These are phyloP conservation scores for Agrocybe praecox DNA, from an alignment of 768 basidiomycete genomes.

Conservation along the genomic window DNA sequence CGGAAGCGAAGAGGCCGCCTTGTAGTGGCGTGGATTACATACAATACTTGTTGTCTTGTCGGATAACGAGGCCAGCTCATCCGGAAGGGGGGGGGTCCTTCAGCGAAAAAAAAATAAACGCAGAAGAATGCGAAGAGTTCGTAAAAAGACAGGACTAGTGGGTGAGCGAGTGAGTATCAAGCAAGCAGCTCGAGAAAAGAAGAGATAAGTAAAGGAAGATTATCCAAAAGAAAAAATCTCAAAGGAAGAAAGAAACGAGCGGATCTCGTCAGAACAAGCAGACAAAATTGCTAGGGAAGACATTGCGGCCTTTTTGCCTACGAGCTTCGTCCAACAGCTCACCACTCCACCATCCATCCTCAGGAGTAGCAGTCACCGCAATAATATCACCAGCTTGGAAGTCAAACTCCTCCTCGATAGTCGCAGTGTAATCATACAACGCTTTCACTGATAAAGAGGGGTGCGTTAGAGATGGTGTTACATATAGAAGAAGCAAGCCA, in stretches of 20 bases:
- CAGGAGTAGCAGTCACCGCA: constrained; percentile 90
- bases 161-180: too few species aligned
- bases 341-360: constrained; percentile 98
- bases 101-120: not conserved
- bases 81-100: not conserved
- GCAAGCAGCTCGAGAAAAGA: not conserved
- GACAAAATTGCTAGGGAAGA: constrained; percentile 91
- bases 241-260: not conserved
- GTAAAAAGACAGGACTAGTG: not conserved
- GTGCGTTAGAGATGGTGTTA: constrained; percentile 1
- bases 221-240: not conserved
- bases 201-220: not conserved
- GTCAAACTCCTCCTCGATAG: constrained; percentile 92
- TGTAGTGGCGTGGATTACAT: not conserved
- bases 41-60: not conserved
- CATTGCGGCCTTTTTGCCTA: constrained; percentile 68
- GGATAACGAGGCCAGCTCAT: not conserved
- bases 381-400: constrained; percentile 96
- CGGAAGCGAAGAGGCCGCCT: not conserved
- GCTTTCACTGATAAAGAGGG: constrained; percentile 67
- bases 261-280: constrained; percentile 61
- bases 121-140: not conserved
- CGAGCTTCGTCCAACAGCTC: constrained; percentile 78
- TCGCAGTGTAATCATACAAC: constrained; percentile 82
- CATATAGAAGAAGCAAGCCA: constrained; percentile 29